Conservation (phyloP, 257 asterid genomes). For the Fraxinus cuspidata region DNA sequence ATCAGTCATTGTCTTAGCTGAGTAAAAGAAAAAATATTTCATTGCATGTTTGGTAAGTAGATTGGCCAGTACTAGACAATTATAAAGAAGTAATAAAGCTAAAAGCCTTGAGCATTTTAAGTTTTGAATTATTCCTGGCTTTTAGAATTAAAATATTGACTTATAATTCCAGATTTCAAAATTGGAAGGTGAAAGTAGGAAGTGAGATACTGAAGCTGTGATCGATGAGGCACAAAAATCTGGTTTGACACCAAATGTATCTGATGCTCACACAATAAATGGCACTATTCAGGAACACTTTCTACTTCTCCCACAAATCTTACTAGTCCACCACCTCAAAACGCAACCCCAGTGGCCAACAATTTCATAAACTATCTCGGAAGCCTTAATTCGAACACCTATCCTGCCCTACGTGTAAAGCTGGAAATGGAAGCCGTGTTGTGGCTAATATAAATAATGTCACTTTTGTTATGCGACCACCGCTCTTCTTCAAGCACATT, state of each 20-base stretch:
- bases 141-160: background rate
- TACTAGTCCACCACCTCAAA: constrained; percentile 45
- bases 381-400: constrained; percentile 53
- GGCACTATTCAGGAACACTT: constrained; percentile 61
- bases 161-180: background rate
- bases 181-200: constrained; percentile 75
- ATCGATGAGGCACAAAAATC: constrained; percentile 55
- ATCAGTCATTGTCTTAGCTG: constrained; percentile 50
- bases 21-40: background rate
- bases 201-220: constrained; percentile 68
- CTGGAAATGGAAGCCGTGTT: constrained; percentile 53
- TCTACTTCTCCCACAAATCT: constrained; percentile 35
- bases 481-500: constrained; percentile 59
- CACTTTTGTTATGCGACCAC: constrained; percentile 57
- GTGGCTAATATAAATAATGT: constrained; percentile 59
- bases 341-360: constrained; percentile 61
- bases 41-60: background rate
- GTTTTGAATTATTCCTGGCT: background rate
- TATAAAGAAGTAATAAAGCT: no score
- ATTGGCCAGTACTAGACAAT: background rate
- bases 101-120: no score
- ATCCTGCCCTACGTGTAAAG: constrained; percentile 61
- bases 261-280: constrained; percentile 76
- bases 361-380: constrained; percentile 49
- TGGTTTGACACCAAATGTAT: constrained; percentile 69